phyloP scores from a whole-genome alignment of 2,329 filamentous ascomycete species.

The Diaporthe aspalathi region DNA sequence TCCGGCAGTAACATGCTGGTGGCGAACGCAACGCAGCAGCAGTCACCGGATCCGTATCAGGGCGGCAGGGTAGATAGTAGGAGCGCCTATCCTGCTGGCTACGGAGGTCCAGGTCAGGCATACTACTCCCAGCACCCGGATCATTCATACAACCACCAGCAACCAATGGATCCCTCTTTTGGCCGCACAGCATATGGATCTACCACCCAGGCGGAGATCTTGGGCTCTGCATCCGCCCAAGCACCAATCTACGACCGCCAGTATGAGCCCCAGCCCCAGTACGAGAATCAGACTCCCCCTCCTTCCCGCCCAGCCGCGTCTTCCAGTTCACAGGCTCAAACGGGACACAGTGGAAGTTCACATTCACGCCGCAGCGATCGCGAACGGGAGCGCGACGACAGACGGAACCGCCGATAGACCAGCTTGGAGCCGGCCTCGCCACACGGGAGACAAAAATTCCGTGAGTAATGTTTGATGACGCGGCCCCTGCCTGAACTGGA shows the following conservation, averaged over 20 bases:
- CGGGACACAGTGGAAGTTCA: constrained; percentile 39
- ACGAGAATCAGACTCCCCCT: constrained; percentile 36
- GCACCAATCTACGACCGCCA: constrained; percentile 39
- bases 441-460: constrained; percentile 28
- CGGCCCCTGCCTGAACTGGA: constrained; percentile 35
- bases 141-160: constrained; percentile 52
- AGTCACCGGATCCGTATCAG: constrained; percentile 27
- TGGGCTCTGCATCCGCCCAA: constrained; percentile 36
- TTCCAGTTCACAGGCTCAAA: constrained; percentile 40
- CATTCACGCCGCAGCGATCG: constrained; percentile 38
- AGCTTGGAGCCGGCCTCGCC: constrained; percentile 39
- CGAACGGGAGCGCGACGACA: constrained; percentile 35
- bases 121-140: constrained; percentile 48
- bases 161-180: constrained; percentile 65
- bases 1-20: background rate
- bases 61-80: constrained; percentile 33
- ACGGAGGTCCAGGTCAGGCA: constrained; percentile 17
- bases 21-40: background rate
- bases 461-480: constrained; percentile 37
- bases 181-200: constrained; percentile 66
- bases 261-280: constrained; percentile 38
- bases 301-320: constrained; percentile 36
- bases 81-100: constrained; percentile 20
- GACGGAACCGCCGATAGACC: constrained; percentile 41
- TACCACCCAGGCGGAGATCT: constrained; percentile 41